These are phyloP conservation scores for Aspergillus ostianus DNA, from an alignment of 495 filamentous ascomycete genomes.

Conservation along the genomic window DNA sequence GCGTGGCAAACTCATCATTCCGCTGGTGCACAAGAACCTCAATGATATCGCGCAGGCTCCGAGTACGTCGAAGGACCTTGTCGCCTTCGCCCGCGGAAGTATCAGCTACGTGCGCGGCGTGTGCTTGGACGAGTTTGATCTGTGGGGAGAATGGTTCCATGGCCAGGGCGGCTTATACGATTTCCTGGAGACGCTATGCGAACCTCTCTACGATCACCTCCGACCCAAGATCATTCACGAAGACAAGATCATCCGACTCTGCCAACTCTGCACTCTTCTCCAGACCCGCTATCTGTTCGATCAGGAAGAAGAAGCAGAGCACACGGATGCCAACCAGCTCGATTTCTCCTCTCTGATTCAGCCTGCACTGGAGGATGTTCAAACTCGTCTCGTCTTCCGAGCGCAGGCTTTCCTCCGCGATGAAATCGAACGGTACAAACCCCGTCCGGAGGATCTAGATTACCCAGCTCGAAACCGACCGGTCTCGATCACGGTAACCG, in stretches of 20 bases:
- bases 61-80: constrained; percentile 65
- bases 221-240: constrained; percentile 70
- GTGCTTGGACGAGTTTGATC: constrained; percentile 70
- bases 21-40: constrained; percentile 62
- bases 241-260: constrained; percentile 69
- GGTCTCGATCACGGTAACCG: constrained; percentile 47
- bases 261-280: constrained; percentile 75
- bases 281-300: constrained; percentile 81
- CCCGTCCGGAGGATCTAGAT: constrained; percentile 67
- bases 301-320: constrained; percentile 66
- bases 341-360: constrained; percentile 68
- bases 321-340: constrained; percentile 51
- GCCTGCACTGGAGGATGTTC: constrained; percentile 68
- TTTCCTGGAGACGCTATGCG: constrained; percentile 69
- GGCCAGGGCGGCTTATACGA: constrained; percentile 66
- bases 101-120: constrained; percentile 69
- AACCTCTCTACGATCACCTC: constrained; percentile 72
- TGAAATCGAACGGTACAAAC: constrained; percentile 69
- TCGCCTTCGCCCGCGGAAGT: constrained; percentile 65
- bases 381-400: constrained; percentile 72
- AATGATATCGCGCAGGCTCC: constrained; percentile 62
- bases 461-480: constrained; percentile 55
- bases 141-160: constrained; percentile 76
- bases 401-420: constrained; percentile 64
- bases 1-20: constrained; percentile 57